These are phyloP conservation scores for Pezicula neosporulosa DNA, from an alignment of 2,329 filamentous ascomycete genomes.

Conservation along the genomic window DNA sequence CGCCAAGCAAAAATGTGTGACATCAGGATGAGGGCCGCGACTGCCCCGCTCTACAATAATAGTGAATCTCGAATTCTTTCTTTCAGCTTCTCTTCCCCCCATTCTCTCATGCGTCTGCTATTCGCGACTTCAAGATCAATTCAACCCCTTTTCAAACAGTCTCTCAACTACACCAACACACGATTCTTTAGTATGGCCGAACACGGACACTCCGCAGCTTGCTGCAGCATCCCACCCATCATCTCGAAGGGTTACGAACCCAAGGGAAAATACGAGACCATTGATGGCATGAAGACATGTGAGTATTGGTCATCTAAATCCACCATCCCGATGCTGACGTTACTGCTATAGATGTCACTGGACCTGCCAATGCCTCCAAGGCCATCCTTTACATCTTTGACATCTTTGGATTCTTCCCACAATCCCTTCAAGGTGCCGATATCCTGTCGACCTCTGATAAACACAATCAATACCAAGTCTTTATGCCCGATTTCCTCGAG, in stretches of 20 bases:
- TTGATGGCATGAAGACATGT: conserved; percentile 55
- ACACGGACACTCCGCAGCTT: conserved; percentile 50
- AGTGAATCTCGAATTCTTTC: background rate
- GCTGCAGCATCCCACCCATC: conserved; percentile 57
- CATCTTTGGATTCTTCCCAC: conserved; percentile 68
- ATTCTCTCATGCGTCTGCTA: background rate
- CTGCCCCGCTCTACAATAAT: too few species aligned
- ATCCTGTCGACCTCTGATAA: conserved; percentile 53
- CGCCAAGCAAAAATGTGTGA: too few species aligned
- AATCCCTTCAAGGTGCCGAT: conserved; percentile 68
- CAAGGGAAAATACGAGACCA: conserved; percentile 53
- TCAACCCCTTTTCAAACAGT: background rate
- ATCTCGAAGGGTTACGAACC: conserved; percentile 50
- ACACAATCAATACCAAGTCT: conserved; percentile 71
- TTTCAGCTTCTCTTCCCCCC: background rate
- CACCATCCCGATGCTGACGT: background rate
- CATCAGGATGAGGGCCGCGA: too few species aligned
- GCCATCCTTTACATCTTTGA: conserved; percentile 59
- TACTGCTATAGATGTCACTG: conserved; percentile 35
- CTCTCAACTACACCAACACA: background rate
- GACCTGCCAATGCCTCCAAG: conserved; percentile 45
- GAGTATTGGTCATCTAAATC: conserved; percentile 8
- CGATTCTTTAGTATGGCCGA: conserved; percentile 12
- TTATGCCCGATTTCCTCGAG: conserved; percentile 90
- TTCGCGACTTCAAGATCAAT: background rate